These are phyloP conservation scores for Parachaetomium inaequale DNA, from an alignment of 495 filamentous ascomycete genomes.

Conservation along the genomic window DNA sequence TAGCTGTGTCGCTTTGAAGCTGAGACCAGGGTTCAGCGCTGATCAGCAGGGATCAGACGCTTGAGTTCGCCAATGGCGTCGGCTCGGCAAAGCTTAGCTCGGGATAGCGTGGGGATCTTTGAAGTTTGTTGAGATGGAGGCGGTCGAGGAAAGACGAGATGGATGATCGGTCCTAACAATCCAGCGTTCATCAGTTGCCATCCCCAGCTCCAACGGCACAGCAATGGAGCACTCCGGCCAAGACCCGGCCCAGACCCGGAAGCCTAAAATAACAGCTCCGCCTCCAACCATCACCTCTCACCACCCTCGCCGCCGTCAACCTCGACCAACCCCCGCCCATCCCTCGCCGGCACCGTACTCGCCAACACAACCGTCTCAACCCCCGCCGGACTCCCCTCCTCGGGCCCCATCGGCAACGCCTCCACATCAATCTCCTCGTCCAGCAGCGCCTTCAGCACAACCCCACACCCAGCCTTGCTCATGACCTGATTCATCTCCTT, in stretches of 20 bases:
- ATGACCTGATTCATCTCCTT: constrained; percentile 87
- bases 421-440: constrained; percentile 74
- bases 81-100: background rate
- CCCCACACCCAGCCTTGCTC: constrained; percentile 82
- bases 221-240: background rate
- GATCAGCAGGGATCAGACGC: background rate
- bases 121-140: no score
- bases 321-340: constrained; percentile 11
- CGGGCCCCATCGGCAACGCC: constrained; percentile 73
- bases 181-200: background rate
- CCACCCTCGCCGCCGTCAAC: background rate
- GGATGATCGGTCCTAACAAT: background rate
- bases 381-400: constrained; percentile 61
- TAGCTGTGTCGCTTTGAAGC: background rate
- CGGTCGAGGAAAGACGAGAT: no score
- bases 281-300: background rate
- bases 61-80: background rate
- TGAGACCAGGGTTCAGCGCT: background rate
- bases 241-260: background rate
- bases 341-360: constrained; percentile 49
- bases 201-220: no score
- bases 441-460: constrained; percentile 73
- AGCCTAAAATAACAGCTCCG: background rate
- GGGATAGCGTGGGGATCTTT: background rate
- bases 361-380: constrained; percentile 83